A percentile compares a stretch with the other conserved stretches of the same genome.
These are phyloP conservation scores for Falciphora oryzae DNA, from an alignment of 2,329 filamentous ascomycete genomes.

Conservation along the genomic window DNA sequence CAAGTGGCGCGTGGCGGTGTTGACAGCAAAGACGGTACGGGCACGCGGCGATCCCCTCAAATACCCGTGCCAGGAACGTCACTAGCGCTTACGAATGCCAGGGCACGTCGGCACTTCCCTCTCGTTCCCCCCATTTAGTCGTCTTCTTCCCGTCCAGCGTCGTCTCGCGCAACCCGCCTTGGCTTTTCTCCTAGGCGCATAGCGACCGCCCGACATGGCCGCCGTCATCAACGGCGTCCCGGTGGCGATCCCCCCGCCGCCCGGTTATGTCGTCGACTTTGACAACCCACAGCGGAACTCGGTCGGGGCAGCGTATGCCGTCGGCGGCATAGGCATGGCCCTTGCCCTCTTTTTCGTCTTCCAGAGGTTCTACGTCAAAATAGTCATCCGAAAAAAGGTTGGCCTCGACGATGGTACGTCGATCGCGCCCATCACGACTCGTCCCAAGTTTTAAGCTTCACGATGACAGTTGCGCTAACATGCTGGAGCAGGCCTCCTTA, in stretches of 20 bases:
- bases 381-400: conserved; percentile 19
- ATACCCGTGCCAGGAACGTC: too few species aligned
- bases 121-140: not conserved
- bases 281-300: conserved; percentile 20
- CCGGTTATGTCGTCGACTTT: conserved; percentile 24
- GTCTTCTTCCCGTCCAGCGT: not conserved
- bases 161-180: not conserved
- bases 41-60: too few species aligned
- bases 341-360: conserved; percentile 19
- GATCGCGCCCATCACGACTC: not conserved
- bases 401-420: conserved; percentile 23
- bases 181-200: not conserved
- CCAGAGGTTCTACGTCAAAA: conserved; percentile 24
- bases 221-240: conserved; percentile 11
- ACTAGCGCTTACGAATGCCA: too few species aligned
- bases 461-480: not conserved
- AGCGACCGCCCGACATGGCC: not conserved
- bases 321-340: conserved; percentile 19
- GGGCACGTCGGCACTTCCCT: not conserved
- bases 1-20: too few species aligned
- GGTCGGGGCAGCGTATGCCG: conserved; percentile 17
- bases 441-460: not conserved
- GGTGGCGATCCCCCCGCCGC: conserved; percentile 19
- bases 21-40: too few species aligned
- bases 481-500: not conserved